Base-by-base conservation (phyloP, 257 asterid genomes). In the Capsicum rhomboideum region DNA sequence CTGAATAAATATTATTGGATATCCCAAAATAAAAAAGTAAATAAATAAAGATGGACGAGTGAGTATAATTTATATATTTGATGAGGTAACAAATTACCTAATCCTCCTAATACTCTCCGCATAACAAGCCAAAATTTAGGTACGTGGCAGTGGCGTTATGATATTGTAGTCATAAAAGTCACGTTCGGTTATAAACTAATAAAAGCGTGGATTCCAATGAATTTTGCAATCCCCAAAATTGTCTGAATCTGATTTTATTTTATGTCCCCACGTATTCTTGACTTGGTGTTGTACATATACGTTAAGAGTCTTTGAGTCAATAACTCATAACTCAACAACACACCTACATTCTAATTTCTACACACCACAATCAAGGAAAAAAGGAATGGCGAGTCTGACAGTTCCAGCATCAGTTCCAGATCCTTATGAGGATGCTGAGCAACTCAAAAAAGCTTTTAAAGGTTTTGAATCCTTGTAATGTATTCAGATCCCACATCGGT, bases 391-490 rank as follows among this genome's bases (percentile, higher is more conserved):
- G 52, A 90, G 96, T n/a, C 89, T 96, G 21, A 90, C 69, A 83
- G 89, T 94, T 61, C 98, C 98, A 40, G 85, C 90, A 21, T 87
- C 89, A 23, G 95, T 93, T 85, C 97, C 98, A 31, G 50, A 97
- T 53, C 92, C 97, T 0, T 89, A 87, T 26, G 93, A 91, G 79
- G 98, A 96, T 63, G 79, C 93, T 17, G 92, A 89, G 89, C 93
- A 92, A 83, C 97, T 96, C 88, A 83, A 88, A 66, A 94, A 94
- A 86, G 99, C 99, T 53, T 93, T 93, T 83, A 74, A 90, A 72
- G 99, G 99, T 94, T 69, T 37, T 44, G 20, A 21, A 26, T 26
- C 1, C 10, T 16, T 20, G 46, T 40, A 18, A 14, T 20, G 44
- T 67, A 44, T 82, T 18, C 49, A 46, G 79, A 64, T 82, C 84